Conservation (phyloP, 306 rosid genomes). For the Prunus campanulata region DNA sequence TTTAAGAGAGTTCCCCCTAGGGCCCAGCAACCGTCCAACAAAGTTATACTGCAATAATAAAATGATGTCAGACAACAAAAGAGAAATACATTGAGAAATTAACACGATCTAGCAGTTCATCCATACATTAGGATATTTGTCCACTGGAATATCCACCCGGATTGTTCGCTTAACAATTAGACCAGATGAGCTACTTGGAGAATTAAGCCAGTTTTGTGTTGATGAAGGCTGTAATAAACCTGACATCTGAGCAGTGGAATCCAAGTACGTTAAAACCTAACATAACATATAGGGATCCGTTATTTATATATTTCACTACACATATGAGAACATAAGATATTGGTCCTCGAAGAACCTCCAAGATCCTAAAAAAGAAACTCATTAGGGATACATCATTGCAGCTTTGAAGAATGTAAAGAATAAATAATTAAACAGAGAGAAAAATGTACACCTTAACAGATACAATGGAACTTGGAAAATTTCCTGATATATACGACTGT, state of each 20-base stretch:
- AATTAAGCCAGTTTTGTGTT: slow-evolving; percentile 73
- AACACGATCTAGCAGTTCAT: slow-evolving; percentile 3
- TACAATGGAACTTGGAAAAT: not conserved
- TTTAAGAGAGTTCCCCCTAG: slow-evolving; percentile 97
- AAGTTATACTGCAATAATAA: slow-evolving; percentile 71
- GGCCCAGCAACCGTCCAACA: slow-evolving; percentile 98
- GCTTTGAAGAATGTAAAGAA: not conserved
- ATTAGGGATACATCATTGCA: not conserved
- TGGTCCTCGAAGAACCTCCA: slow-evolving; percentile 2
- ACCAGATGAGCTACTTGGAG: slow-evolving; percentile 83
- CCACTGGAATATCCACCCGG: slow-evolving; percentile 95
- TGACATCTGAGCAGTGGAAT: slow-evolving; percentile 67
- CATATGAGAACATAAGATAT: slow-evolving; percentile 16
- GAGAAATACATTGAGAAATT: not conserved
- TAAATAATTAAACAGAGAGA: not conserved
- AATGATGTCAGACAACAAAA: slow-evolving; percentile 30
- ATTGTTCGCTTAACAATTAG: slow-evolving; percentile 80
- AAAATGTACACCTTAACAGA: not conserved
- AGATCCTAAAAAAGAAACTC: not conserved
- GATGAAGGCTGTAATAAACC: slow-evolving; percentile 65
- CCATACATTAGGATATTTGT: slow-evolving; percentile 69
- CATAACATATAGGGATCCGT: not conserved
- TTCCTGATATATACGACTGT: not conserved
- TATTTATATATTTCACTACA: not conserved
- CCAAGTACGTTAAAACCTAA: slow-evolving; percentile 31